Base-by-base conservation (phyloP, 192 early-diverging fungal genomes). In the Linnemannia exigua region DNA sequence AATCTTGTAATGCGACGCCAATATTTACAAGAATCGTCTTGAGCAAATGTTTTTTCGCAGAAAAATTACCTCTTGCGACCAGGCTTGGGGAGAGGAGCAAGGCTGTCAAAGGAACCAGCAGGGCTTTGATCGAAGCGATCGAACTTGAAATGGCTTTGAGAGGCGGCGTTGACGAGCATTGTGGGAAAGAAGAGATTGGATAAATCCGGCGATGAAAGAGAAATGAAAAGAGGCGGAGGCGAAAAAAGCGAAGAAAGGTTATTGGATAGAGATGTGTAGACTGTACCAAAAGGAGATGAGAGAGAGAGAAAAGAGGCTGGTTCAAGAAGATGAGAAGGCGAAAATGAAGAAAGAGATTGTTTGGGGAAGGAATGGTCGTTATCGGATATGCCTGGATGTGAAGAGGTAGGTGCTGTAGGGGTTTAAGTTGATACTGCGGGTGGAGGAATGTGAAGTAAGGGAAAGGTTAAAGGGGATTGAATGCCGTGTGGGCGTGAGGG, bases 401-500 rank as follows among this genome's bases (percentile, higher is more conserved):
- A 70, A 70, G 35, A 51, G n/a, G n/a, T n/a, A 66, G 28, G 33
- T 25, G 36, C 12, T 44, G 37, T 7, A n/a, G 17, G 46, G 67
- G 35, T 28, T 38, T 31, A 44, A 70, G 33, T 31, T 31, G 61
- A 11, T 9, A 6, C 41, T 44, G 41, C 41, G 31, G 47, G 19
- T 20, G 7, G 20, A 44, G 35, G 54, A n/a, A 41, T 4, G 14
- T 9, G 9, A n/a, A 12, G 37, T 54, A 48, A 31, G 19, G 20
- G 11, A 16, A 35, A 11, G 3, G 22, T 66, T 28, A 33, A 31
- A 22, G 38, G 38, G 6, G 19, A 50, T 38, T 58, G 37, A 25
- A 20, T 76, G 84, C 84, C 84, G 84, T 86, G 84, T 86, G 84
- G 79, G 84, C 84, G 84, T 86, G 84, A 72, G 84, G 84, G 75